phyloP scores from a whole-genome alignment of 2,329 filamentous ascomycete species.

The Penicillium sclerotigenum region DNA sequence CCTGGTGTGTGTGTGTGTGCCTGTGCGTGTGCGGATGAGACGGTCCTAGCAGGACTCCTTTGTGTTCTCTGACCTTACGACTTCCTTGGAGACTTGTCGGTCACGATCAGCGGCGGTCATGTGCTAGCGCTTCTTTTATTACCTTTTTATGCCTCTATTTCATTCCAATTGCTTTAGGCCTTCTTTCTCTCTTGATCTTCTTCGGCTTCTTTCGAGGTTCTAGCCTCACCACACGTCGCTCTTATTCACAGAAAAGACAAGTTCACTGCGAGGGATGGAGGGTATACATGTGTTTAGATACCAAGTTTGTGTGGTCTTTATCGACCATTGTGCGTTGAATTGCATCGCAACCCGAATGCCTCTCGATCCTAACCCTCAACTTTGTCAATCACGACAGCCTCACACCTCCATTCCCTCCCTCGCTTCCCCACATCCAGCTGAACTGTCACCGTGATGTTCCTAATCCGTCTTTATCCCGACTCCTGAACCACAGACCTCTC shows the following conservation, averaged over 20 bases:
- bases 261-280: constrained; percentile 24
- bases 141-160: constrained; percentile 16
- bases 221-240: constrained; percentile 11
- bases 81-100: constrained; percentile 28
- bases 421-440: constrained; percentile 4
- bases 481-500: constrained; percentile 3
- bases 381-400: constrained; percentile 5
- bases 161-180: constrained; percentile 9
- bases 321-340: constrained; percentile 17
- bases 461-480: neutral
- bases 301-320: constrained; percentile 19
- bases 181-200: constrained; percentile 11
- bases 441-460: constrained; percentile 3
- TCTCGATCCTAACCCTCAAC: constrained; percentile 6
- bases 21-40: constrained; percentile 17
- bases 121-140: constrained; percentile 26
- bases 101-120: constrained; percentile 31
- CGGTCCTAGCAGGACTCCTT: constrained; percentile 18
- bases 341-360: constrained; percentile 19
- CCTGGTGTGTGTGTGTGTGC: constrained; percentile 12
- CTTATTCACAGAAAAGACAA: constrained; percentile 24
- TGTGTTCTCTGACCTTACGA: constrained; percentile 26
- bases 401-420: neutral
- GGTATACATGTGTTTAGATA: constrained; percentile 24
- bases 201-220: neutral